Conservation (phyloP, 1,284 basidiomycete genomes). For the Moesziomyces globuligerus region DNA sequence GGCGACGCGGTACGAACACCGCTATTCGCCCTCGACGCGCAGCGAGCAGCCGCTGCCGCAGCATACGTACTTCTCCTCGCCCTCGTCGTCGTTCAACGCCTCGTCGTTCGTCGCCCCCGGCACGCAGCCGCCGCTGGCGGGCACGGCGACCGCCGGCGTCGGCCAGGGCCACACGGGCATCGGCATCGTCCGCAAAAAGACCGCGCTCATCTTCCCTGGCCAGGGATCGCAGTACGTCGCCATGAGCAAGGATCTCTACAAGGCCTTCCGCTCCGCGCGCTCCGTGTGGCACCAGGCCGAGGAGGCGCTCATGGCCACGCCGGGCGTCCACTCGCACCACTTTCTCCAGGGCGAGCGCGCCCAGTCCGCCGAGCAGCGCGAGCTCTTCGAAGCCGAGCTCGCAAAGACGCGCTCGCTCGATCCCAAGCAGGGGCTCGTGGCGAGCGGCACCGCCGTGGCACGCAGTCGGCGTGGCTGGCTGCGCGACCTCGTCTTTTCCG, state of each 20-base stretch:
- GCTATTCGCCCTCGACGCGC: slow-evolving; percentile 44
- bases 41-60: slow-evolving; percentile 57
- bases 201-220: slow-evolving; percentile 63
- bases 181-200: slow-evolving; percentile 52
- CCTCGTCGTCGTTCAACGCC: slow-evolving; percentile 63
- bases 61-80: slow-evolving; percentile 62
- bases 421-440: slow-evolving; percentile 33
- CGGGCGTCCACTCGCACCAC: slow-evolving; percentile 39
- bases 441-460: slow-evolving; percentile 40
- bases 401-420: slow-evolving; percentile 48
- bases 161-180: slow-evolving; percentile 43
- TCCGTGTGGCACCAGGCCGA: slow-evolving; percentile 63
- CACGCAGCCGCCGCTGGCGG: slow-evolving; percentile 45
- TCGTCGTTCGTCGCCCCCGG: slow-evolving; percentile 57
- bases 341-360: slow-evolving; percentile 32
- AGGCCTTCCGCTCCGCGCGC: slow-evolving; percentile 56
- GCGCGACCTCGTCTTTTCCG: slow-evolving; percentile 57
- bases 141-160: slow-evolving; percentile 38
- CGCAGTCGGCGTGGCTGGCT: slow-evolving; percentile 53
- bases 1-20: slow-evolving; percentile 23
- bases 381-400: slow-evolving; percentile 58
- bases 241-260: slow-evolving; percentile 65
- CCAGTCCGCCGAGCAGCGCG: slow-evolving; percentile 32
- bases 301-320: slow-evolving; percentile 54
- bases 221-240: slow-evolving; percentile 66